Evolutionary conservation across 345 rosid genomes (phyloP), one percentile per base, ranked within the genome.

Genomic region (Ceriops decandra): DNA sequence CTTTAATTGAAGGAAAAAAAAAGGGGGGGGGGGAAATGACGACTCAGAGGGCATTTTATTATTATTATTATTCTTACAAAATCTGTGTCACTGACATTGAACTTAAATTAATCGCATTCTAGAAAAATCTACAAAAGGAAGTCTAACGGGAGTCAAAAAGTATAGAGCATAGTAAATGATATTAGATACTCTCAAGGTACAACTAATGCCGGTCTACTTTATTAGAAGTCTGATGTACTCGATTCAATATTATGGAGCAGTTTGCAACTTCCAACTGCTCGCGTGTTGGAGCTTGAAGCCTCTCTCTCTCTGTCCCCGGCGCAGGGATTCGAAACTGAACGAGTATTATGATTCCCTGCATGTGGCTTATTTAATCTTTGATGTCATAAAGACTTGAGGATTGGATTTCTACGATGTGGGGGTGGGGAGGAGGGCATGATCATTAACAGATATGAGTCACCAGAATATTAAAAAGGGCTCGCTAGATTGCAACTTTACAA

Each of bases 221-320:
- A 13, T 42, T 16, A 42, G 13, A 13, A 42, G 16, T 13, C 13
- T 42, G 47, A 42, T 11, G 47, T 13, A 11, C 47, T 42, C 47
- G 47, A 42, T 42, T 42, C 16, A 42, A 42, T 42, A 9, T 47
- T 46, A 28, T 59, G 30, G 72, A 65, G 66, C 42, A 47, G 57
- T 59, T 33, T 66, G 77, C 82, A 77, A 86, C 64, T 84, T 72
- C 77, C 77, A 83, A 80, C 87, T 65, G 83, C 86, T 79, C 82
- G 67, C 82, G 75, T 79, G 82, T 61, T 51, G 28, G 26, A 6
- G 82, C 64, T 51, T 33, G 33, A 2, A 58, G 70, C 68, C 64
- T 68, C 71, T 67, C 57, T 67, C 57, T 49, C 36, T 24, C 7
- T 10, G 10, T 32, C 16, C 6, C 62, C 20, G 46, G 28, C 64